phyloP scores from a whole-genome alignment of 2,329 filamentous ascomycete genomes.

The Pseudopithomyces maydicus region DNA sequence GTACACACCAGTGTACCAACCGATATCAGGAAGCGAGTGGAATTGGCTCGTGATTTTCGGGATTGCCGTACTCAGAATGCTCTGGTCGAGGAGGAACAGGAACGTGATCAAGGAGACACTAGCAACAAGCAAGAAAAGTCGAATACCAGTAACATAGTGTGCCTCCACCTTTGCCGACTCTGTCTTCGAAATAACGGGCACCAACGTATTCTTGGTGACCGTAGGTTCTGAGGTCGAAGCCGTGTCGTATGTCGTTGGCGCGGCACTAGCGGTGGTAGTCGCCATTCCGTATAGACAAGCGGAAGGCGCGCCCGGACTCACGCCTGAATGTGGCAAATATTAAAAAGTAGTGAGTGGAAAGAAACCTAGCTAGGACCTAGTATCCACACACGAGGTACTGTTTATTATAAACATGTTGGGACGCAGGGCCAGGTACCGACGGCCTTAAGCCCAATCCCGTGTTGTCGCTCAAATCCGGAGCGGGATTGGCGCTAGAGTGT shows the following conservation, averaged over 20 bases:
- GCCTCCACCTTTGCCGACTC: not conserved
- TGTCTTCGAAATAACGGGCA: not conserved
- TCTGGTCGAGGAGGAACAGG: constrained; percentile 22
- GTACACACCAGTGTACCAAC: constrained; percentile 21
- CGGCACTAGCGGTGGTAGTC: not conserved
- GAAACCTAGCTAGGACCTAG: no score
- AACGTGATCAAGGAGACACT: constrained; percentile 18
- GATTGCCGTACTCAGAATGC: constrained; percentile 24
- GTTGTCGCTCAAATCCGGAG: not conserved
- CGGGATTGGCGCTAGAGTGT: not conserved
- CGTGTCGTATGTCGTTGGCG: not conserved
- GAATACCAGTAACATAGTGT: constrained; percentile 15
- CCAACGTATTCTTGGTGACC: not conserved
- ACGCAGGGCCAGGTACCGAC: not conserved
- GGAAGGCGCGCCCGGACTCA: not conserved
- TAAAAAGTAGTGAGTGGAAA: not conserved
- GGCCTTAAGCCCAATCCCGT: not conserved
- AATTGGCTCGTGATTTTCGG: constrained; percentile 23
- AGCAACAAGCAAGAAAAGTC: constrained; percentile 8
- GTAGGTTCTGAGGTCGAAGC: not conserved
- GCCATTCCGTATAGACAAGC: not conserved
- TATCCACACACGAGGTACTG: no score
- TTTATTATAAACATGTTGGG: not conserved
- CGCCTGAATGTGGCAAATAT: not conserved
- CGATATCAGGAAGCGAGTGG: constrained; percentile 21